Evolutionary conservation across 1,139 yeast genomes (phyloP), one percentile per base, ranked within the genome.

Genomic region (Meyerozyma elateridarum): DNA sequence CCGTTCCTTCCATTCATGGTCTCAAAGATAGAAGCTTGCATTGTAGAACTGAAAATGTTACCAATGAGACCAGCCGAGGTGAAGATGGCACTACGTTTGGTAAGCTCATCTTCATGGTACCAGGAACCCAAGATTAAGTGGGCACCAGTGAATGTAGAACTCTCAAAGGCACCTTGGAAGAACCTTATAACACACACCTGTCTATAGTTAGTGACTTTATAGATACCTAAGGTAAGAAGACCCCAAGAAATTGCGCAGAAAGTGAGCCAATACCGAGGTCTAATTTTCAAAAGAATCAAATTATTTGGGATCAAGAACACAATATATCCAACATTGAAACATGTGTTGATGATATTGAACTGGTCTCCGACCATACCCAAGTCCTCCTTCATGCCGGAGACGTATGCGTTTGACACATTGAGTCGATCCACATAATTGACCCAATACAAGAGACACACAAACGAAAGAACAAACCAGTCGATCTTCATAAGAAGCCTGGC

Each of bases 241-340:
- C 76, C 79, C 82, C 82, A 76, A 1, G 67, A 56, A 25, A 71
- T 49, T 2, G 75, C 70, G 47, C 79, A 73, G 40, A 73, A 71
- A 16, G 74, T 56, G 20, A 76, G 43, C 79, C 76, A 75, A 39
- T 68, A 64, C 30, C 76, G 57, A 1, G 82, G 80, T 38, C 73
- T 62, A 1, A 76, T 60, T 35, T 63, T 67, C 36, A 75, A 51
- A 15, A 77, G 51, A 30, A 72, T 63, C 45, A 72, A 44, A 45
- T 75, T 74, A 40, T 74, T 69, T 1, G 84, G 84, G 24, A 79
- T 51, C 61, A 75, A 67, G 4, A 78, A 76, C 11, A 77, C 58
- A 16, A 73, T 67, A 49, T 75, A 77, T 2, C 85, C 85, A 5
- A 76, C 70, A 8, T 74, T 73, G 50, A 76, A 78, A 31, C 73